Base-by-base conservation (phyloP, 192 early-diverging fungal species). In the Haplosporangium gracile region DNA sequence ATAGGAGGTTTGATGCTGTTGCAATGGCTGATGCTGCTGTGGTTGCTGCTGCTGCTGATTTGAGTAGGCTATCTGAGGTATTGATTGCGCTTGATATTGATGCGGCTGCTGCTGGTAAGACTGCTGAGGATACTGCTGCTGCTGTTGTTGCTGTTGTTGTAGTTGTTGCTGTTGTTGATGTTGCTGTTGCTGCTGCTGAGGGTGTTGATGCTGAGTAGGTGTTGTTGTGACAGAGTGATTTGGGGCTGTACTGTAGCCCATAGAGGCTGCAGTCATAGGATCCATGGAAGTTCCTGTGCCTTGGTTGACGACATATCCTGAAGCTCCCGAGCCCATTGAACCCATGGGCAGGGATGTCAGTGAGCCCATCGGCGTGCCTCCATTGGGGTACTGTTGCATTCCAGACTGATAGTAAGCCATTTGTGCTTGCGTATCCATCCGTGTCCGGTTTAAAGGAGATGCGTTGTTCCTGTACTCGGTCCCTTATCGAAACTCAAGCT, bases 331-430 rank as follows among this genome's bases (percentile, higher is more conserved):
- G 55, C 83, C 83, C 45, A 79, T 60, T 18, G 77, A 70, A 26
- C 83, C 74, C 74, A 85, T 75, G 16, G 78, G 83, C n/a, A 78
- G 77, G 32, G 34, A 34, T 24, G 68, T 39, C 36, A 75, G 18
- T 4, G 83, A 78, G 22, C 72, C 72, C 39, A 79, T 45, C 13
- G 73, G 78, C 16, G 77, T 70, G 16, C 77, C 77, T 75, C 83
- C 83, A 72, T 79, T 75, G 22, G 51, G 77, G 74, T 80, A 85
- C 36, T 79, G 82, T 39, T 68, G 75, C 75, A 76, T 74, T 51
- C 81, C 75, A 72, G 75, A 68, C 26, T 70, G 80, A 32, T 82
- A 82, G 74, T 82, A 82, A 26, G 80, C 74, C 74, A 82, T 75
- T 49, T 74, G 68, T 82, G 74, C 68, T 71, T 70, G 74, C 34